Evolutionary conservation across 805 yeast species (phyloP), one percentile per base, ranked within the genome.

Genomic region (Teunomyces lycoperdinae): DNA sequence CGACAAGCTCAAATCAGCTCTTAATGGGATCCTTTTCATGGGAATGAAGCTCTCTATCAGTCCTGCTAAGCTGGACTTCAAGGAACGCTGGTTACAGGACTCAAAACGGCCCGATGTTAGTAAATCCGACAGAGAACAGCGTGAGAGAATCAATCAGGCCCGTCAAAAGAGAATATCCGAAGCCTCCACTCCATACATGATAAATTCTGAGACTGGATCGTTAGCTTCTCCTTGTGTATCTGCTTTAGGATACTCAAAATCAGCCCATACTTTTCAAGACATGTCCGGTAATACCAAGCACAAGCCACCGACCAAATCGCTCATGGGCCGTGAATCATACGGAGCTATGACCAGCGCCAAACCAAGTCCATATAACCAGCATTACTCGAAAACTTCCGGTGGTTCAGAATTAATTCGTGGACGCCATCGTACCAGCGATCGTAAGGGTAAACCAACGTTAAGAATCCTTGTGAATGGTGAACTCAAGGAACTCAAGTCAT

Each of bases 1-100:
- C 46, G 67, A 65, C 1, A 78, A 77, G 42, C 65, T 92, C 44
- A 76, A 77, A 49, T 62, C 68, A 5, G 71, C 86, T 0, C 76
- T 88, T 53, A 79, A 89, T 61, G 94, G 91, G 28, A 79, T 85
- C 1, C 78, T 77, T 24, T 92, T 77, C 66, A 89, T 87, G 76
- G 96, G 96, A 2, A 74, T 85, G 24, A 80, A 76, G 45, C 64
- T 92, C 31, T 71, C 73, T 2, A 67, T 92, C 8, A 81, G 77
- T 45, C 62, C 68, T 40, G 97, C 97, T 3, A 80, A 76, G 54
- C 82, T 82, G 0, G 71, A 70, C 39, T 86, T 68, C 64, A 57
- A 67, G 40, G 69, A 68, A 20, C 58, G 65, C 14, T 77, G 84
- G 84, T 63, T 66, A 28, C 60, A 63, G 40, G 84, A 83, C 52